phyloP scores from a whole-genome alignment of 2,329 filamentous ascomycete species.

The Lithohypha guttulata region DNA sequence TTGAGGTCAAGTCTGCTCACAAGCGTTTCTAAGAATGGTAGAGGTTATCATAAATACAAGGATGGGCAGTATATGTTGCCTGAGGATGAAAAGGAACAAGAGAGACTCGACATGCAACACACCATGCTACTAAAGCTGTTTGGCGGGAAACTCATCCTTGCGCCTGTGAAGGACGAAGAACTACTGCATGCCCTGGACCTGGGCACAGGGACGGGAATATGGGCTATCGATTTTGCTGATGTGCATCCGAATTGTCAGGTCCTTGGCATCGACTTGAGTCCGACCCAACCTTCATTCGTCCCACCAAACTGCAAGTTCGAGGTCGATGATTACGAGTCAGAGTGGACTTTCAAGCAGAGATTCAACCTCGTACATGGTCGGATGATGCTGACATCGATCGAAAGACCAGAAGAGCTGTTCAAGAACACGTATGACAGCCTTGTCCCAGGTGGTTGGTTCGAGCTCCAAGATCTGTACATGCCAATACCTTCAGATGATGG shows the following conservation, averaged over 20 bases:
- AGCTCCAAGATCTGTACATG: constrained; percentile 28
- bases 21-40: constrained; percentile 12
- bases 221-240: constrained; percentile 27
- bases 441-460: constrained; percentile 34
- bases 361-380: constrained; percentile 26
- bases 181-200: constrained; percentile 18
- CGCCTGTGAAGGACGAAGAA: constrained; percentile 17
- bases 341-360: constrained; percentile 24
- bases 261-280: constrained; percentile 29
- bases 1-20: constrained; percentile 8
- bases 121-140: constrained; percentile 18
- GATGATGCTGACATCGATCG: constrained; percentile 7
- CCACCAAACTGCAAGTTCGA: constrained; percentile 27
- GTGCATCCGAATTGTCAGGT: constrained; percentile 23
- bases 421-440: constrained; percentile 11
- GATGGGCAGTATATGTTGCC: constrained; percentile 31
- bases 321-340: constrained; percentile 27
- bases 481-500: constrained; percentile 27
- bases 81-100: constrained; percentile 34
- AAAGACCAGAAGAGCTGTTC: constrained; percentile 6
- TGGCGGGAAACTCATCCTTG: constrained; percentile 15
- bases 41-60: constrained; percentile 27
- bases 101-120: constrained; percentile 30
- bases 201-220: constrained; percentile 21
- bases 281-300: constrained; percentile 36